These are phyloP conservation scores for Globisporangium recalcitrans DNA, from an alignment of 352 stramenopile genomes.

Conservation along the genomic window DNA sequence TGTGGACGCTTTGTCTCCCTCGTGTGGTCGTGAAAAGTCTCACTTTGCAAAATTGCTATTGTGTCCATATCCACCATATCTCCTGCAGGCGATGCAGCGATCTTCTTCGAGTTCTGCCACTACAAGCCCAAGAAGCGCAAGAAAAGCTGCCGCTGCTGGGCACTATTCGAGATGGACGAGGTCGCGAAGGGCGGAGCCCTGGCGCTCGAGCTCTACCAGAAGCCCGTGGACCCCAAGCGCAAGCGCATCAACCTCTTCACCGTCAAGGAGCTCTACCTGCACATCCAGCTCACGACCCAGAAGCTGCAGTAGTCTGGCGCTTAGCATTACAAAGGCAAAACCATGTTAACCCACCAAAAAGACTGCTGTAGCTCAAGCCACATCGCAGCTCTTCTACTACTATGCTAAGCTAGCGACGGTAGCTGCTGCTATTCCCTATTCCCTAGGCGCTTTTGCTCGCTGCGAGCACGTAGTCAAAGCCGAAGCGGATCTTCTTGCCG, in stretches of 20 bases:
- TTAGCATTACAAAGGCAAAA: neutral
- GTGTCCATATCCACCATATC: neutral
- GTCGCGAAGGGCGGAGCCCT: slow-evolving; percentile 24
- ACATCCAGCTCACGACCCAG: slow-evolving; percentile 35
- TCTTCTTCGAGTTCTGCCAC: slow-evolving; percentile 73
- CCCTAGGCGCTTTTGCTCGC: slow-evolving; percentile 23
- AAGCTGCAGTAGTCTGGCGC: slow-evolving; percentile 11
- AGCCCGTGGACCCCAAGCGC: slow-evolving; percentile 58
- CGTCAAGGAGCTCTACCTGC: slow-evolving; percentile 64
- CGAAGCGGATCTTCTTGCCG: slow-evolving; percentile 44
- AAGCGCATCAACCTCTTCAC: slow-evolving; percentile 72
- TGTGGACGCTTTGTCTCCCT: neutral
- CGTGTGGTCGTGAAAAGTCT: neutral
- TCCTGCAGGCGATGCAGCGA: slow-evolving; percentile 47
- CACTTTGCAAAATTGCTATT: neutral
- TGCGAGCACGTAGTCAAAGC: slow-evolving; percentile 90
- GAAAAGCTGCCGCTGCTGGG: slow-evolving; percentile 72
- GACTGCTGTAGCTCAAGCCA: neutral
- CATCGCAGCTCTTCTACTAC: neutral
- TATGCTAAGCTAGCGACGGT: neutral
- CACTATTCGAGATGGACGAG: slow-evolving; percentile 69
- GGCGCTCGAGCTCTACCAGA: slow-evolving; percentile 63
- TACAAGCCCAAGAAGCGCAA: slow-evolving; percentile 78
- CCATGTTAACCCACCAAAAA: neutral
- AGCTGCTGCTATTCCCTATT: neutral